Conservation (phyloP, 192 early-diverging fungal genomes). For the Diversispora epigaea region DNA sequence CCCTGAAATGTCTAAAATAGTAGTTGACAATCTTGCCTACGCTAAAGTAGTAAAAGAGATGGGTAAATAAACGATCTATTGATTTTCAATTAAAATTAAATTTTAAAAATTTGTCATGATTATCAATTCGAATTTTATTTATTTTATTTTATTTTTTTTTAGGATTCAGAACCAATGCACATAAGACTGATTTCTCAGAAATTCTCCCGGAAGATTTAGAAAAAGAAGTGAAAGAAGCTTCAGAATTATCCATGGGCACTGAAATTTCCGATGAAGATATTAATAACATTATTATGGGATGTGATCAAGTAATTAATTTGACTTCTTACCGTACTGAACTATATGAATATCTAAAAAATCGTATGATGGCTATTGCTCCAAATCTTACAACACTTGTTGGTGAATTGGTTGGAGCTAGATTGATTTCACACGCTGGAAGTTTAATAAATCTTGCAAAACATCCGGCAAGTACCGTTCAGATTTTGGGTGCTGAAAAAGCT, state of each 20-base stretch:
- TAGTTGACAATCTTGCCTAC: slow-evolving; percentile 94
- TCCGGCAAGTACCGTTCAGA: slow-evolving; percentile 98
- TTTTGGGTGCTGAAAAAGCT: slow-evolving; percentile 99
- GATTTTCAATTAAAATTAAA: slow-evolving; percentile 72
- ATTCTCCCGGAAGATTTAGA: slow-evolving; percentile 77
- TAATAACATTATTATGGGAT: slow-evolving; percentile 89
- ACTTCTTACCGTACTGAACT: slow-evolving; percentile 93
- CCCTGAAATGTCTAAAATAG: slow-evolving; percentile 96
- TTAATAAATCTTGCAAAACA: slow-evolving; percentile 97
- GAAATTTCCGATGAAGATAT: slow-evolving; percentile 97
- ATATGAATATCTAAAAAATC: slow-evolving; percentile 96
- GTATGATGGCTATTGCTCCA: slow-evolving; percentile 89
- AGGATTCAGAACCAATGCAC: slow-evolving; percentile 40
- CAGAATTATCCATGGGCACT: slow-evolving; percentile 98
- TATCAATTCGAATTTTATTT: background rate
- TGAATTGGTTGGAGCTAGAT: slow-evolving; percentile 96
- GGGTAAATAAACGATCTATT: slow-evolving; percentile 77
- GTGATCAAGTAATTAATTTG: slow-evolving; percentile 95
- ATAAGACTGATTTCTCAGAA: slow-evolving; percentile 77
- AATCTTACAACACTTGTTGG: slow-evolving; percentile 94
- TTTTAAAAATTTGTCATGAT: slow-evolving; percentile 67
- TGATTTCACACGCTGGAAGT: slow-evolving; percentile 96
- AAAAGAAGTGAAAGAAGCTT: slow-evolving; percentile 94
- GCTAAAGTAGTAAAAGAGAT: slow-evolving; percentile 87
- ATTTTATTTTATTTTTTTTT: background rate